Percentiles rank a stretch among this genome's conserved stretches.
Conservation (phyloP, 2,329 filamentous ascomycete genomes). For the Hirsutella minnesotensis region DNA sequence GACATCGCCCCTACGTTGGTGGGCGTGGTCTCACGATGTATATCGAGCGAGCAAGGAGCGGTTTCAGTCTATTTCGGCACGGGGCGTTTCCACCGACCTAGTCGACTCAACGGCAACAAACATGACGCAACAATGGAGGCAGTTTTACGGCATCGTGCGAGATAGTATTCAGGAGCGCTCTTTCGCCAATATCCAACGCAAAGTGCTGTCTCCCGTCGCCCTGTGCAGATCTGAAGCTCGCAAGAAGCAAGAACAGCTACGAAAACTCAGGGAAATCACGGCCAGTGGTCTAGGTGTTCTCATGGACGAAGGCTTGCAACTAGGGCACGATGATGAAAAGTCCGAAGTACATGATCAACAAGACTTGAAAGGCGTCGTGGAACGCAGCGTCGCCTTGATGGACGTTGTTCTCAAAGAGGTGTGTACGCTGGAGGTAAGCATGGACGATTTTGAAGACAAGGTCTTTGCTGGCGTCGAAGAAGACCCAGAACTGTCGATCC, state of each 20-base stretch:
- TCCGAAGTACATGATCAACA: conserved; percentile 35
- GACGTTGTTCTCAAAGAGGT: conserved; percentile 71
- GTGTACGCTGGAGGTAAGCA: conserved; percentile 48
- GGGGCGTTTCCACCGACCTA: conserved; percentile 16
- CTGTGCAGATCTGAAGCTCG: conserved; percentile 63
- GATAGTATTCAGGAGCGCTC: conserved; percentile 64
- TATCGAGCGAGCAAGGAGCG: conserved; percentile 47
- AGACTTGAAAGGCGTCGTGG: conserved; percentile 60
- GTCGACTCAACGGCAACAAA: conserved; percentile 23
- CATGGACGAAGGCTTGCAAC: conserved; percentile 71
- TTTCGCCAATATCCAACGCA: conserved; percentile 56
- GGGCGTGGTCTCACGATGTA: conserved; percentile 58
- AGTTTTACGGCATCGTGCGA: conserved; percentile 72
- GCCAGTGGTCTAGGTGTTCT: conserved; percentile 80
- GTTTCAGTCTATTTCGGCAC: conserved; percentile 22
- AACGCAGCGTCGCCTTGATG: conserved; percentile 73
- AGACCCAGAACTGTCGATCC: conserved; percentile 44
- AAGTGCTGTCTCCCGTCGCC: conserved; percentile 68
- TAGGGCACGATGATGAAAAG: conserved; percentile 49
- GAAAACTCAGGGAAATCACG: conserved; percentile 64
- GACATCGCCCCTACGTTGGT: conserved; percentile 66
- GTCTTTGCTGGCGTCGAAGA: conserved; percentile 52
- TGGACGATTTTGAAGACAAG: conserved; percentile 52
- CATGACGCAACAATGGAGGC: conserved; percentile 43
- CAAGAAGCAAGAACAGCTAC: conserved; percentile 59